Percentiles rank a stretch among this genome's conserved stretches.
Conservation (phyloP, 768 basidiomycete genomes). For the Leccinellum rugosiceps region DNA sequence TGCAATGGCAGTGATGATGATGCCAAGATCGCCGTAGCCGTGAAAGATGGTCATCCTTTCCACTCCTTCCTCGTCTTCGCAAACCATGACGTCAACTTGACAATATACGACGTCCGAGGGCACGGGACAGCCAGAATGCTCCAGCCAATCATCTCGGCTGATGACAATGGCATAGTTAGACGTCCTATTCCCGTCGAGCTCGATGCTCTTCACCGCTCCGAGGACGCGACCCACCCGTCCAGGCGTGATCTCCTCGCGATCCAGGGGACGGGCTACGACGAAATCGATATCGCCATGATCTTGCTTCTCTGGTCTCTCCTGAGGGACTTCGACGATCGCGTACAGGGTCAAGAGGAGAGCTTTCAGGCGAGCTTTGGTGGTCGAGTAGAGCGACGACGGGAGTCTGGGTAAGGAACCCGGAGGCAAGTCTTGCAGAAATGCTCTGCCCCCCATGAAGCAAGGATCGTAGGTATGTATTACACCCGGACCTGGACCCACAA, state of each 20-base stretch:
- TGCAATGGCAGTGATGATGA: constrained; percentile 60
- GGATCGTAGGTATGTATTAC: neutral
- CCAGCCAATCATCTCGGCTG: constrained; percentile 37
- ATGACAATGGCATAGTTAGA: constrained; percentile 62
- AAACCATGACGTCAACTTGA: constrained; percentile 67
- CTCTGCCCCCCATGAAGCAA: constrained; percentile 67
- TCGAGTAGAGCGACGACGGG: constrained; percentile 49
- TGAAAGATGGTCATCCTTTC: constrained; percentile 53
- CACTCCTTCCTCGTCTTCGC: constrained; percentile 46
- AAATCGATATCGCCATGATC: constrained; percentile 73
- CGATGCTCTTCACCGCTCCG: constrained; percentile 46
- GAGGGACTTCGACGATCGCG: constrained; percentile 49
- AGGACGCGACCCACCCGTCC: constrained; percentile 39
- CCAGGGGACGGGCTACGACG: constrained; percentile 47
- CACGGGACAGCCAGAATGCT: constrained; percentile 1
- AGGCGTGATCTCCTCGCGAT: constrained; percentile 29
- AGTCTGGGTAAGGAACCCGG: constrained; percentile 57
- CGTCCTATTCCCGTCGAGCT: constrained; percentile 50
- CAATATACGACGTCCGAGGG: constrained; percentile 22
- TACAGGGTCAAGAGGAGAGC: constrained; percentile 47
- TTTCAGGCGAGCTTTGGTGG: constrained; percentile 45
- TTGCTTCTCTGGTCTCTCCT: constrained; percentile 57
- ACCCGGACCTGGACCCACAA: too few relatives aligned
- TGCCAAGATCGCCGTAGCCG: constrained; percentile 69
- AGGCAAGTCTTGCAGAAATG: constrained; percentile 49